Evolutionary conservation across 129 eudicot genomes (phyloP).

Genomic region (Solidago caesia): DNA sequence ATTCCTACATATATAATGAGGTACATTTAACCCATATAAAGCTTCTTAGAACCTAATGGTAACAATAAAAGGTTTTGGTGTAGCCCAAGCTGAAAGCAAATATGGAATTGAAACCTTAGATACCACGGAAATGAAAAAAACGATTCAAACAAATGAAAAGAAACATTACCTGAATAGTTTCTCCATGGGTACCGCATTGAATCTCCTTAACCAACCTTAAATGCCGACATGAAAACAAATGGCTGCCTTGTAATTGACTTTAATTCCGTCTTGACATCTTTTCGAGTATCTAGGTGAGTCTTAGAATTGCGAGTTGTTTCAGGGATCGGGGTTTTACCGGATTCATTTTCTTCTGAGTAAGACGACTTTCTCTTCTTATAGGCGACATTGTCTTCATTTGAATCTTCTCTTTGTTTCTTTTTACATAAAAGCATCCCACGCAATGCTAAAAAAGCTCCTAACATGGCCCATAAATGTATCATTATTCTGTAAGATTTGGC

Average conservation of each 20-base stretch:
- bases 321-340: conserved; percentile 16
- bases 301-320: conserved; percentile 26
- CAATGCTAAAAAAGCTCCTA: conserved; percentile 67
- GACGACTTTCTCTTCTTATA: conserved; percentile 53
- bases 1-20: too few species aligned
- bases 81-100: too few species aligned
- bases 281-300: conserved; percentile 22
- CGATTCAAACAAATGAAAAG: too few species aligned
- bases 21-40: too few species aligned
- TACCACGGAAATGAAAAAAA: too few species aligned
- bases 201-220: too few species aligned
- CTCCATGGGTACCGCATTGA: too few species aligned
- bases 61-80: too few species aligned
- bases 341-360: conserved; percentile 13
- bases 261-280: conserved; percentile 19
- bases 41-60: too few species aligned
- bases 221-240: too few species aligned
- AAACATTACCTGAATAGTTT: too few species aligned
- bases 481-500: conserved; percentile 70
- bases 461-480: conserved; percentile 83
- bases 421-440: conserved; percentile 73
- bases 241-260: conserved; percentile 22
- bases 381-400: conserved; percentile 27
- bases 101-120: too few species aligned
- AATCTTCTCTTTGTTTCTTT: neutral